phyloP scores from a whole-genome alignment of 2,329 filamentous ascomycete species.

The Tympanopsis confertula region DNA sequence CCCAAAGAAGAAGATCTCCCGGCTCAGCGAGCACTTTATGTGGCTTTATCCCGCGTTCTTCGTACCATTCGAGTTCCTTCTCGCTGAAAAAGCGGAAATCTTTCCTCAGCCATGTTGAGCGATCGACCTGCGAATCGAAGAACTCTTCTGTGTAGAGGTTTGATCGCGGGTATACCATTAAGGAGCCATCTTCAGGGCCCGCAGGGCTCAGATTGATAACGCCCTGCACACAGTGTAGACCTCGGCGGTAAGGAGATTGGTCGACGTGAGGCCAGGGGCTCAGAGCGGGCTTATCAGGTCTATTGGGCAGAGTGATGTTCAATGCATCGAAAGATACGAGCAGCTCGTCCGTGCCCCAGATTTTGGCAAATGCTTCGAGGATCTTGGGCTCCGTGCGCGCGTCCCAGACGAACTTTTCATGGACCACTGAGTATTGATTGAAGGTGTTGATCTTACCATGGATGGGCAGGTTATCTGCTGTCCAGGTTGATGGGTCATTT shows the following conservation, averaged over 20 bases:
- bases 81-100: conserved; percentile 1
- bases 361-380: conserved; percentile 23
- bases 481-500: conserved; percentile 19
- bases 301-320: conserved; percentile 24
- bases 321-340: conserved; percentile 32
- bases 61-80: conserved; percentile 13
- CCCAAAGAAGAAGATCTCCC: conserved; percentile 24
- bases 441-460: conserved; percentile 17
- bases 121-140: conserved; percentile 2
- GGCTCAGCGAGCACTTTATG: conserved; percentile 20
- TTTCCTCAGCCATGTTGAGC: conserved; percentile 1
- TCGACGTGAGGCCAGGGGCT: conserved; percentile 16
- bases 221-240: conserved; percentile 15
- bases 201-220: conserved; percentile 14
- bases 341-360: conserved; percentile 26
- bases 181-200: too few relatives aligned
- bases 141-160: conserved; percentile 2
- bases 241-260: conserved; percentile 12
- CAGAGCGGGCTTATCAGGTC: conserved; percentile 4
- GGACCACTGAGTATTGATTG: conserved; percentile 16
- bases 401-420: conserved; percentile 28
- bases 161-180: conserved; percentile 3
- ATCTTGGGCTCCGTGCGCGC: conserved; percentile 22
- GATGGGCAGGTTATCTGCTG: conserved; percentile 20
- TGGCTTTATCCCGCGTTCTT: conserved; percentile 13